Conservation (phyloP, 2,329 filamentous ascomycete species). For the Fusarium armeniacum region DNA sequence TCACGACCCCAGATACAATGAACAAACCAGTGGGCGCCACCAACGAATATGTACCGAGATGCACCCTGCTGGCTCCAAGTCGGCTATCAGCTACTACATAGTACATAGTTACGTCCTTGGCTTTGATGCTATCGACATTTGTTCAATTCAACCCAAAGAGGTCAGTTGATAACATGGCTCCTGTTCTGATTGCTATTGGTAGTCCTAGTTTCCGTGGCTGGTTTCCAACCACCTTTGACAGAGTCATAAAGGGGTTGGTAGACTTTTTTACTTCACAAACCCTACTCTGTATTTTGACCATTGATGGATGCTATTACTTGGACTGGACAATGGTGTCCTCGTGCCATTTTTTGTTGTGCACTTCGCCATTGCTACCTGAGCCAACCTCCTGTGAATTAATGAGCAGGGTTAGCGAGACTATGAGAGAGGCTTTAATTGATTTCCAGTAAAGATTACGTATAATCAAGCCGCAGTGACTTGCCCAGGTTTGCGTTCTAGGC, state of each 20-base stretch:
- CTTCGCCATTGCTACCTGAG: background rate
- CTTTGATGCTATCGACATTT: constrained; percentile 3
- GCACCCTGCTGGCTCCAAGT: constrained; percentile 14
- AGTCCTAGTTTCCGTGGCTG: constrained; percentile 3
- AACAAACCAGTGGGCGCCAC: constrained; percentile 7
- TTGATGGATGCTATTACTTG: constrained; percentile 2
- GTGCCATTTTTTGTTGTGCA: background rate
- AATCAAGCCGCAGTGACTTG: constrained; percentile 6
- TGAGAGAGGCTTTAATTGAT: background rate
- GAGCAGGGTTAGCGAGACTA: background rate
- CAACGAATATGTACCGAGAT: constrained; percentile 8
- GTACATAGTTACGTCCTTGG: background rate
- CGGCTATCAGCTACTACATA: background rate
- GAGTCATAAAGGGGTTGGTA: constrained; percentile 12
- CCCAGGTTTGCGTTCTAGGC: constrained; percentile 6
- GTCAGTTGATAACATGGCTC: constrained; percentile 1
- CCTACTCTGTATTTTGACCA: constrained; percentile 3
- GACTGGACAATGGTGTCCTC: background rate
- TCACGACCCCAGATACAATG: constrained; percentile 31
- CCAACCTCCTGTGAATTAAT: constrained; percentile 1
- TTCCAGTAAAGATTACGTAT: constrained; percentile 2
- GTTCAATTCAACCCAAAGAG: background rate
- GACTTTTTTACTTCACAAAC: constrained; percentile 4
- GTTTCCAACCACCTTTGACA: constrained; percentile 19
- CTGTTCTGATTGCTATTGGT: background rate